Percentiles rank a stretch among this genome's conserved stretches.
Evolutionary conservation across 1,139 yeast species (phyloP).

Genomic region (Hyphopichia fennica): DNA sequence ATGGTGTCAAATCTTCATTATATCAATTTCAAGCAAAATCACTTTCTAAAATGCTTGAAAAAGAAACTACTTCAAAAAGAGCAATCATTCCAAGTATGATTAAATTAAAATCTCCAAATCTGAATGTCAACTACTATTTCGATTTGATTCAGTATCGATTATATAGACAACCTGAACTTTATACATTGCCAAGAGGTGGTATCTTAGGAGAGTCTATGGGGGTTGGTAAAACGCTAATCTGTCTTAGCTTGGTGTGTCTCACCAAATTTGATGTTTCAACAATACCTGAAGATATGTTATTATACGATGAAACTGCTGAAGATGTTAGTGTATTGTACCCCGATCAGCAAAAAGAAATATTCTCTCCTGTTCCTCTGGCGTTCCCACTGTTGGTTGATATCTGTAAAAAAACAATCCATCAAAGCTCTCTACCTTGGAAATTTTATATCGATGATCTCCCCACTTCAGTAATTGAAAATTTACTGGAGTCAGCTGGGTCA

Average conservation of each 20-base stretch:
- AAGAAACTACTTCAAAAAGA: constrained; percentile 39
- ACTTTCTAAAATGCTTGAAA: constrained; percentile 56
- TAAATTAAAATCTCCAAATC: constrained; percentile 21
- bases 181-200: constrained; percentile 59
- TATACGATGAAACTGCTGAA: constrained; percentile 12
- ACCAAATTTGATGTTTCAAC: constrained; percentile 53
- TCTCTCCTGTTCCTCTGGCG: constrained; percentile 8
- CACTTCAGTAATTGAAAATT: constrained; percentile 30
- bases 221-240: constrained; percentile 67
- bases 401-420: constrained; percentile 43
- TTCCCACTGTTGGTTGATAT: constrained; percentile 29
- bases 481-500: constrained; percentile 42
- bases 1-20: constrained; percentile 51
- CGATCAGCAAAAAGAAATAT: constrained; percentile 3
- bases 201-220: constrained; percentile 80
- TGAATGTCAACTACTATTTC: constrained; percentile 25
- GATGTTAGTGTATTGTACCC: constrained; percentile 2
- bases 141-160: constrained; percentile 31
- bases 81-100: constrained; percentile 47
- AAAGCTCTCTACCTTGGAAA: constrained; percentile 60
- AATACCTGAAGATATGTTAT: constrained; percentile 37
- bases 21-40: constrained; percentile 62
- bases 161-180: constrained; percentile 35
- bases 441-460: constrained; percentile 47
- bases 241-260: constrained; percentile 58